phyloP scores from a whole-genome alignment of 305 asterid genomes.

The Stenogyne calaminthoides region DNA sequence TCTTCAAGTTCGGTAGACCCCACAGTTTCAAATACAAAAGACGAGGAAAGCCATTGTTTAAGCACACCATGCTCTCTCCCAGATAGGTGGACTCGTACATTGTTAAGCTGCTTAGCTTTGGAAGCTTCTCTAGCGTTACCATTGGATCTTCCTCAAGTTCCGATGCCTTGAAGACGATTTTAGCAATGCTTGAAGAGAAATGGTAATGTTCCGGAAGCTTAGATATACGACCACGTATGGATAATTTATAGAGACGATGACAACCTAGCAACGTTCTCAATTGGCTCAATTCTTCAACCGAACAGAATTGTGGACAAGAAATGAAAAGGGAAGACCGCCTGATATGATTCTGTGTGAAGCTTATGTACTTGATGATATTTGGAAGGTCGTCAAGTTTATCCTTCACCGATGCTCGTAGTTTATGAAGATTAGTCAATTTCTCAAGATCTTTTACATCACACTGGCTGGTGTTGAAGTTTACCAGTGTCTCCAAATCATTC shows the following conservation, averaged over 20 bases:
- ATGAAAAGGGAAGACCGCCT: conserved; percentile 41
- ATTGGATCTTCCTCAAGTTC: conserved; percentile 36
- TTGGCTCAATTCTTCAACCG: conserved; percentile 37
- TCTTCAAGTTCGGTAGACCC: conserved; percentile 34
- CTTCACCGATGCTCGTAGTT: conserved; percentile 37
- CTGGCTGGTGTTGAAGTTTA: conserved; percentile 40
- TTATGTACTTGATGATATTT: conserved; percentile 38
- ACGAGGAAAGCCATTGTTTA: conserved; percentile 36
- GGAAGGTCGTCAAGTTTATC: conserved; percentile 39
- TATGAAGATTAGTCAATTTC: conserved; percentile 36
- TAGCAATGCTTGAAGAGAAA: conserved; percentile 42
- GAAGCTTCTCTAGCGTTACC: conserved; percentile 39
- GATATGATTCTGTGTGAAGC: conserved; percentile 38
- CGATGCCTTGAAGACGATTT: conserved; percentile 41
- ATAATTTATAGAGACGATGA: conserved; percentile 39
- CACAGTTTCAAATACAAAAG: conserved; percentile 40
- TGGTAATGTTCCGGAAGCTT: conserved; percentile 36
- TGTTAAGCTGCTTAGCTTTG: conserved; percentile 39
- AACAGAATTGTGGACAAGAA: conserved; percentile 36
- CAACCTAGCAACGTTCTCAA: conserved; percentile 36
- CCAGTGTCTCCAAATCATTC: conserved; percentile 36
- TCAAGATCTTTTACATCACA: conserved; percentile 43
- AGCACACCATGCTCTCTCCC: conserved; percentile 40
- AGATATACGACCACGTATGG: conserved; percentile 32
- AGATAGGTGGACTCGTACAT: conserved; percentile 32